These are phyloP conservation scores for Ailanthus altissimus DNA, from an alignment of 345 rosid species.

Conservation along the genomic window DNA sequence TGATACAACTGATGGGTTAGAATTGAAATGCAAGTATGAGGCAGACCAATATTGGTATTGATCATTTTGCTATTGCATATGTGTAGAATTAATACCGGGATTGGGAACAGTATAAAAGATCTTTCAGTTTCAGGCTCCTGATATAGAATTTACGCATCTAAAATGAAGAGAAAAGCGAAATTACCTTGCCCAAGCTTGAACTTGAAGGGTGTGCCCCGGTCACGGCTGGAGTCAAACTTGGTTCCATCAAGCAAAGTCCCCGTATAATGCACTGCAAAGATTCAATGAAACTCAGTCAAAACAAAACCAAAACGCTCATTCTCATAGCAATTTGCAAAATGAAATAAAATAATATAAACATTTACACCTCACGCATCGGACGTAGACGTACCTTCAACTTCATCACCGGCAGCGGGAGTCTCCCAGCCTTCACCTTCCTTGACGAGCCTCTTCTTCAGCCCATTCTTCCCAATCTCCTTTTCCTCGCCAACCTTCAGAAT, in stretches of 20 bases:
- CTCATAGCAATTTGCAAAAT: too few relatives aligned
- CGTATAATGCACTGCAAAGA: conserved; percentile 54
- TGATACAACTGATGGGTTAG: too few relatives aligned
- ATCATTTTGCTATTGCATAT: too few relatives aligned
- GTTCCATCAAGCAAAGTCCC: conserved; percentile 92
- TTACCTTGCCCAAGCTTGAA: conserved; percentile 92
- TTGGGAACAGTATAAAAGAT: too few relatives aligned
- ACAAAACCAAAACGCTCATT: too few relatives aligned
- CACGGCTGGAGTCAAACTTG: conserved; percentile 87
- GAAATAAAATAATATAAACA: too few relatives aligned
- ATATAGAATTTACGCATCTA: too few relatives aligned
- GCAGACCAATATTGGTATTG: too few relatives aligned
- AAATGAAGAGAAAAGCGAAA: not conserved
- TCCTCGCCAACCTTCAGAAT: conserved; percentile 54
- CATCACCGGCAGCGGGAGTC: conserved; percentile 67
- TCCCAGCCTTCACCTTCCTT: conserved; percentile 73
- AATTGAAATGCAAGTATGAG: too few relatives aligned
- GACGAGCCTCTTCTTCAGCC: conserved; percentile 81
- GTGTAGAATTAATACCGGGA: too few relatives aligned
- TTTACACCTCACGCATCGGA: too few relatives aligned
- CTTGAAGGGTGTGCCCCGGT: conserved; percentile 77
- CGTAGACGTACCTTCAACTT: conserved; percentile 60
- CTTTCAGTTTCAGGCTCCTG: too few relatives aligned
- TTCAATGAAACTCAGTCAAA: not conserved
- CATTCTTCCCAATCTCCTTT: conserved; percentile 70